Evolutionary conservation across 768 basidiomycete species (phyloP), one percentile per base, ranked within the genome.

Genomic region (Kwoniella botswanensis): DNA sequence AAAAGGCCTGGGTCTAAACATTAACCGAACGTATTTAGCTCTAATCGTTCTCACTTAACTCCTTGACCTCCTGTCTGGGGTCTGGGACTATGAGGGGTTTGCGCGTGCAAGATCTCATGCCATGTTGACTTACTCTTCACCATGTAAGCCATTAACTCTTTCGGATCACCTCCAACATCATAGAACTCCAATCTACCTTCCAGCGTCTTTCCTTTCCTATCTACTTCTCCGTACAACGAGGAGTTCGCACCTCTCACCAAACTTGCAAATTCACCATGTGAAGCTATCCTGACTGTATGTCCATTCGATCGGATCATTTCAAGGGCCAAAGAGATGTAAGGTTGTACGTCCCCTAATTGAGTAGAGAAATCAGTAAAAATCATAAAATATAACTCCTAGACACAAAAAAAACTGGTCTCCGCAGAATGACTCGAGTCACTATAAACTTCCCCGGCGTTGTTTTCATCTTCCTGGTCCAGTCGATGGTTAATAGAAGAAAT

Each of bases 101-200:
- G 44, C 44, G 44, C 44, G 10, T 46, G 44, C 21, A 53, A 65
- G 18, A 26, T 26, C 15, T 42, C 2, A 10, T 11, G 17, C 15
- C 10, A 35, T 35, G 12, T 9, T 22, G 21, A 71, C 86, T 74
- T 66, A 89, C 89, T 90, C 79, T 87, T 88, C 61, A 90, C 89
- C 89, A 90, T 89, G 70, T 88, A 90, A 62, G 87, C 87, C 88
- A 90, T 89, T 21, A 90, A 82, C 67, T 88, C 88, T 56, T 87
- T 85, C 0, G 88, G 89, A 76, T 89, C 85, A 1, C 88, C 89
- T 15, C 89, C 88, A 42, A 88, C 87, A 65, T 85, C 84, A 76
- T 87, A 88, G 79, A 89, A 89, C 63, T 89, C 88, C 6, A 89
- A 46, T 24, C 53, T 53, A 0, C 71, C 70, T 21, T 71, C 70